Evolutionary conservation across 257 asterid species (phyloP), one percentile per base, ranked within the genome.

Genomic region (Fraxinus pennsylvanica): DNA sequence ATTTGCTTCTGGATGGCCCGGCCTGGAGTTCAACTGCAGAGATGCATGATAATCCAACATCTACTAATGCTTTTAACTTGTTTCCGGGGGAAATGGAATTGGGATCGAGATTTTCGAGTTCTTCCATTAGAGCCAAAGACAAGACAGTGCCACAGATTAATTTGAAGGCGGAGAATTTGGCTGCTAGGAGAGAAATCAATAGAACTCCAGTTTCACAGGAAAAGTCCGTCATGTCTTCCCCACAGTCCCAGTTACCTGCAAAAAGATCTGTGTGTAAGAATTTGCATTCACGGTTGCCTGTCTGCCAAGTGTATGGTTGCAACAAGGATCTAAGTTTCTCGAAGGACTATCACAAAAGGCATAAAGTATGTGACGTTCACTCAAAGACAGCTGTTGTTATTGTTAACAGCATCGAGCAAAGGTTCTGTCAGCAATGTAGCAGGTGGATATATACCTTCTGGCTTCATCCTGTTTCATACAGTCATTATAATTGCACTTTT

Each of bases 401-500:
- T 27, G 94, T 92, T 36, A 85, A 87, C 21, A 91, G 92, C 77
- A 83, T 84, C 27, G 85, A 86, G 78, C 92, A 92, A 82, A 78
- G 97, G 81, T 92, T 92, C 67, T 92, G 97, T 76, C 97, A 92
- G 84, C 97, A 92, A 82, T 92, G 97, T 80, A 92, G 97, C 91
- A 85, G 96, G 97, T 90, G 73, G 73, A 66, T 12, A 7, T 54
- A 54, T 22, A 68, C 67, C 45, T 29, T 63, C 68, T 45, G 4
- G 38, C 35, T 19, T 19, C 59, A 25, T 63, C 80, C 71, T 69
- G 35, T 72, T 71, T 74, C 76, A 29, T 33, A 27, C 36, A 33
- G 17, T 41, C 66, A 65, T 61, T 22, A 8, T 21, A 21, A 7
- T 22, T 61, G 14, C 68, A 25, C 33, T 6, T 9, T 76, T 43